These are phyloP conservation scores for Nigrospora osmanthi DNA, from an alignment of 2,329 filamentous ascomycete species.

Conservation along the genomic window DNA sequence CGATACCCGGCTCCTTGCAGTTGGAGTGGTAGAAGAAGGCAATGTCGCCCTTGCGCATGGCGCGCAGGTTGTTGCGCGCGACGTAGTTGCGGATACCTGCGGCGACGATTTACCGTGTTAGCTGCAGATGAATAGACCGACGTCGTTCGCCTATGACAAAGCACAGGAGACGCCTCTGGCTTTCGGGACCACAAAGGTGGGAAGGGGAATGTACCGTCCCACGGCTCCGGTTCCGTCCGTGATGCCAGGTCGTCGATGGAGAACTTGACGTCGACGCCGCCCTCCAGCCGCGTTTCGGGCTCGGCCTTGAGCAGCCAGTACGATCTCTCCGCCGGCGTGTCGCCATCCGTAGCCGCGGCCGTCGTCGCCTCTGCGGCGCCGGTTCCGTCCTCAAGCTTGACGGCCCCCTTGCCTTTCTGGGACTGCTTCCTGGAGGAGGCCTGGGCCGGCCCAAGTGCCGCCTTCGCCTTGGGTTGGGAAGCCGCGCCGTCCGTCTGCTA, in stretches of 20 bases:
- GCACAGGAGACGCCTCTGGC: not conserved
- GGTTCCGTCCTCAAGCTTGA: constrained; percentile 3
- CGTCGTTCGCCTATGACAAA: constrained; percentile 12
- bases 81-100: constrained; percentile 27
- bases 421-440: too few species aligned
- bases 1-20: constrained; percentile 82
- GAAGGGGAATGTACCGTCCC: constrained; percentile 63
- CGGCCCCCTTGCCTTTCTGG: constrained; percentile 1
- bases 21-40: constrained; percentile 98
- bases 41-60: constrained; percentile 85
- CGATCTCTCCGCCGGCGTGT: constrained; percentile 16
- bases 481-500: too few species aligned
- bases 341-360: not conserved
- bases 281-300: constrained; percentile 78
- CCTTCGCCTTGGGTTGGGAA: too few species aligned
- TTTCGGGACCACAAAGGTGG: not conserved
- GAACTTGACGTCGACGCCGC: constrained; percentile 83
- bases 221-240: constrained; percentile 71
- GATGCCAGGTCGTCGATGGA: constrained; percentile 83
- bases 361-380: not conserved
- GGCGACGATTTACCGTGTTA: constrained; percentile 6
- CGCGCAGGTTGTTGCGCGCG: constrained; percentile 81
- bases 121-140: constrained; percentile 24
- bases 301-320: constrained; percentile 87
- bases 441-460: too few species aligned